Percentiles rank a stretch among this genome's conserved stretches.
These are phyloP conservation scores for Ceratocystis cubensis DNA, from an alignment of 2,329 filamentous ascomycete species.

Conservation along the genomic window DNA sequence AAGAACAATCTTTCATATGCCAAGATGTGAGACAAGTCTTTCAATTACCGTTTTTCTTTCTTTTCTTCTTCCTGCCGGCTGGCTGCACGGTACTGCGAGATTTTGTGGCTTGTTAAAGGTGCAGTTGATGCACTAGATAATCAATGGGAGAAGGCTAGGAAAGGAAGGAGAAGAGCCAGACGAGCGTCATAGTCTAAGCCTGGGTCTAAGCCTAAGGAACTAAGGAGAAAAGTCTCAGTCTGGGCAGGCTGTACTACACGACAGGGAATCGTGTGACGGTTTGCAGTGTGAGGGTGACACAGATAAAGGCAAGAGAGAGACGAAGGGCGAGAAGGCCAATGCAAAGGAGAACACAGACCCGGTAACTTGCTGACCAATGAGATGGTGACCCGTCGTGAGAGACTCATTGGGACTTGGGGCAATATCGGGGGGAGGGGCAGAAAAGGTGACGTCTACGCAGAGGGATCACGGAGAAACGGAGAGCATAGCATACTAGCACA, in stretches of 20 bases:
- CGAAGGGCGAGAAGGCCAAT: not conserved
- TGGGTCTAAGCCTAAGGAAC: not conserved
- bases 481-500: no score
- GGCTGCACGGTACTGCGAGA: not conserved
- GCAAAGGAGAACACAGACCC: not conserved
- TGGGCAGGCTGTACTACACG: not conserved
- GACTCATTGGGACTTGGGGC: no score
- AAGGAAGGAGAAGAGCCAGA: not conserved
- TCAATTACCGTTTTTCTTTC: not conserved
- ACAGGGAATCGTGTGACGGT: not conserved
- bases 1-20: not conserved
- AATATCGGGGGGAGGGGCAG: no score
- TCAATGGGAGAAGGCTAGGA: not conserved
- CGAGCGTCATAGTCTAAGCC: constrained; percentile 2
- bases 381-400: no score
- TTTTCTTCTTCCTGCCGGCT: not conserved
- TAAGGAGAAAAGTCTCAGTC: not conserved
- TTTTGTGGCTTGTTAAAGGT: not conserved
- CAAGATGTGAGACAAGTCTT: not conserved
- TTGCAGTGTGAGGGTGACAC: not conserved
- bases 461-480: not conserved
- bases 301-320: not conserved
- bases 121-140: not conserved
- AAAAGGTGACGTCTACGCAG: no score
- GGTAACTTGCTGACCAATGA: not conserved